Conservation (phyloP, 2,329 filamentous ascomycete species). For the Nigrospora oryzae region DNA sequence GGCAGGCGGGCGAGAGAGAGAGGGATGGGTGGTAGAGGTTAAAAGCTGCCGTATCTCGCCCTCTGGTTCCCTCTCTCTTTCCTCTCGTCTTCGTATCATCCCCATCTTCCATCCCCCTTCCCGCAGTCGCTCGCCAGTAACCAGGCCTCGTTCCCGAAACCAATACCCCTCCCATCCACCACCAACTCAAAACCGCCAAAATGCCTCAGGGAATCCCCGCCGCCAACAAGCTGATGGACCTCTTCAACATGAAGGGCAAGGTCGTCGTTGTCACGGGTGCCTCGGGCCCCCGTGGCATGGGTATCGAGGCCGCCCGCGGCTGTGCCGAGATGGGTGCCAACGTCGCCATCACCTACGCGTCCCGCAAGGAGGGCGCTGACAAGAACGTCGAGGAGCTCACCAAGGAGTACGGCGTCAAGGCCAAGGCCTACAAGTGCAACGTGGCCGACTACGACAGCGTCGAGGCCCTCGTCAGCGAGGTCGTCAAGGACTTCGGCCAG, state of each 20-base stretch:
- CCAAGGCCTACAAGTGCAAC: conserved; percentile 52
- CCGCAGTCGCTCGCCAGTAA: background rate
- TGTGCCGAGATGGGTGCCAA: conserved; percentile 64
- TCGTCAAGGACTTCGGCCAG: conserved; percentile 64
- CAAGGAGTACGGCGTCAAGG: conserved; percentile 60
- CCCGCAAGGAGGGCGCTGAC: conserved; percentile 58
- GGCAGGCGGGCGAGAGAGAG: too few species aligned
- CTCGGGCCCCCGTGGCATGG: conserved; percentile 62
- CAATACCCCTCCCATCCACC: background rate
- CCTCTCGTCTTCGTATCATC: background rate
- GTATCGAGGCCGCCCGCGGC: conserved; percentile 60
- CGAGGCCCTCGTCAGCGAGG: conserved; percentile 48
- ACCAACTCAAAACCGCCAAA: conserved; percentile 12
- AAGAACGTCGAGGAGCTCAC: conserved; percentile 58
- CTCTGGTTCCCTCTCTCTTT: background rate
- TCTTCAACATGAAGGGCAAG: conserved; percentile 66
- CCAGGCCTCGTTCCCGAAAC: too few species aligned
- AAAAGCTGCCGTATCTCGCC: conserved; percentile 1
- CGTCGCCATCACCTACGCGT: conserved; percentile 64
- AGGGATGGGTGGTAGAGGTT: background rate
- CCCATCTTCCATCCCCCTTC: background rate
- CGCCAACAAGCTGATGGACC: conserved; percentile 49
- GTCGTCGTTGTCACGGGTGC: conserved; percentile 65
- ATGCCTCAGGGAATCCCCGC: conserved; percentile 52
- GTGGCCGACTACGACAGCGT: conserved; percentile 43